Conservation (phyloP, 805 yeast genomes). For the Cyberlindnera maritima region DNA sequence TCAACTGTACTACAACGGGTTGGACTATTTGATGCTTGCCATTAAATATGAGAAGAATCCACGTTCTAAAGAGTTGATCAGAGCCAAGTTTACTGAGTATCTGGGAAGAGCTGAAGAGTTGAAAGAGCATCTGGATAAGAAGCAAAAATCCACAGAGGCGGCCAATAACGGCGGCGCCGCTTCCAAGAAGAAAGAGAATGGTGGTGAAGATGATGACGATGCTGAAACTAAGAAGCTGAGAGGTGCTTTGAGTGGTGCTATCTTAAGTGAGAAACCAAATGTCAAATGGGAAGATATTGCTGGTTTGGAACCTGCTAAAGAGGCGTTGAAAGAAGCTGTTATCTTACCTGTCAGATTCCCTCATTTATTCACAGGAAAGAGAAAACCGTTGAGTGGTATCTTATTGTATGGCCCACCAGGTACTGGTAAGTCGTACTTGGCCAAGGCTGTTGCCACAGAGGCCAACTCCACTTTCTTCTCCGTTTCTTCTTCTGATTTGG, state of each 20-base stretch:
- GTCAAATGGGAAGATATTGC: slow-evolving; percentile 95
- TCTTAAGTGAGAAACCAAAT: slow-evolving; percentile 86
- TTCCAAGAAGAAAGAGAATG: slow-evolving; percentile 51
- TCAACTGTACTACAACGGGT: slow-evolving; percentile 85
- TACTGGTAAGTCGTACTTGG: slow-evolving; percentile 94
- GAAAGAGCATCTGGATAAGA: slow-evolving; percentile 81
- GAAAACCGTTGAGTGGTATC: slow-evolving; percentile 91
- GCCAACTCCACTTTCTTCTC: slow-evolving; percentile 96
- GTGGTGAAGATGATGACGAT: slow-evolving; percentile 63
- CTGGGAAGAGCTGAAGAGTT: slow-evolving; percentile 90
- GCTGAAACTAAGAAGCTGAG: slow-evolving; percentile 85
- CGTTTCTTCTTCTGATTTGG: slow-evolving; percentile 93
- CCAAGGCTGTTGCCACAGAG: slow-evolving; percentile 98
- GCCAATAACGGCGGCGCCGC: slow-evolving; percentile 45
- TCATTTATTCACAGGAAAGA: slow-evolving; percentile 88
- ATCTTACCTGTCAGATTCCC: slow-evolving; percentile 96
- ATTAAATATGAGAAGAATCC: slow-evolving; percentile 92
- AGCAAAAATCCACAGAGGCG: slow-evolving; percentile 38
- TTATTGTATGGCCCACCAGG: slow-evolving; percentile 93
- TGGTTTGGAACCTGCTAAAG: slow-evolving; percentile 92
- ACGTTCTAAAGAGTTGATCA: slow-evolving; percentile 81
- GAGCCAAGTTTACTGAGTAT: slow-evolving; percentile 88
- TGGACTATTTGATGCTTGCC: slow-evolving; percentile 94
- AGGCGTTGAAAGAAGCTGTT: slow-evolving; percentile 95
- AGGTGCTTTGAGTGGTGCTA: slow-evolving; percentile 90